Evolutionary conservation across 1,284 basidiomycete genomes (phyloP).

Genomic region (Vanrija sp.): DNA sequence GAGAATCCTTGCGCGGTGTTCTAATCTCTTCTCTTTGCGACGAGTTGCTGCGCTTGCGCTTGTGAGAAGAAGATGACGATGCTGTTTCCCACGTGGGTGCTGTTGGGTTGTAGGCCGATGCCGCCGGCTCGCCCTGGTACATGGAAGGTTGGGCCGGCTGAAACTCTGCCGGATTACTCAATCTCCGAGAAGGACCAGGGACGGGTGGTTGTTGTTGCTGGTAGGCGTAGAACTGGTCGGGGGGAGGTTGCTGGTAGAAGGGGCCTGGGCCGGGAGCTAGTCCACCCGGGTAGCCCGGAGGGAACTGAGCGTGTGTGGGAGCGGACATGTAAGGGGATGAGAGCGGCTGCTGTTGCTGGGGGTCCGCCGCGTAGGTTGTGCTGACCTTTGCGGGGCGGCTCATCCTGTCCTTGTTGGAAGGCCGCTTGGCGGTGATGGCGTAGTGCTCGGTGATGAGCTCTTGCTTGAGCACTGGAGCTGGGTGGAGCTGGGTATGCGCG

Average conservation of each 20-base stretch:
- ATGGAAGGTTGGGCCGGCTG: neutral
- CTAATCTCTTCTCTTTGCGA: constrained; percentile 3
- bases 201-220: neutral
- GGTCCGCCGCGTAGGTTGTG: neutral
- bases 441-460: constrained; percentile 25
- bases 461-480: constrained; percentile 19
- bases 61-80: constrained; percentile 5
- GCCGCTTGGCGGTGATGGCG: constrained; percentile 18
- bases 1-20: constrained; percentile 1
- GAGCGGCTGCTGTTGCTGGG: neutral
- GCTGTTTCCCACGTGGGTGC: constrained; percentile 7
- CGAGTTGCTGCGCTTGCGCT: constrained; percentile 16
- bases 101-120: neutral
- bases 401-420: constrained; percentile 19
- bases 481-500: constrained; percentile 10
- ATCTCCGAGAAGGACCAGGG: constrained; percentile 8
- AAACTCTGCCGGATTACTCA: neutral
- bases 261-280: neutral
- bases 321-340: neutral
- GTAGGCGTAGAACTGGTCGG: constrained; percentile 1
- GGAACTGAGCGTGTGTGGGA: neutral
- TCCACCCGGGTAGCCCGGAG: neutral
- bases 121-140: neutral
- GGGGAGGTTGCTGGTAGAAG: neutral
- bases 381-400: constrained; percentile 12